Conservation (phyloP, 352 stramenopile genomes). For the Phytophthora pini region DNA sequence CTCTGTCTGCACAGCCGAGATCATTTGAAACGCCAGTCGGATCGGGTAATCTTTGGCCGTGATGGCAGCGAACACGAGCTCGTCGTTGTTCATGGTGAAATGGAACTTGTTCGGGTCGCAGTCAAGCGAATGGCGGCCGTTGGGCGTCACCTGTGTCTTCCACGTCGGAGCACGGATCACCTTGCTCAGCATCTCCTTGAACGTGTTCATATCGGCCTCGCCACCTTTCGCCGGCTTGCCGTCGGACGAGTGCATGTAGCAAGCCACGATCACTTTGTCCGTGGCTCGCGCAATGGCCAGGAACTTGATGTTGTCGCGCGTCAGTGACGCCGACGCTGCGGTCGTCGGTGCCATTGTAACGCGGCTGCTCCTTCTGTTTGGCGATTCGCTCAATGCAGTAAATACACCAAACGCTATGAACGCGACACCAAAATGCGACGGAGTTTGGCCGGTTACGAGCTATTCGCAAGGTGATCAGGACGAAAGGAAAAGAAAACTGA, state of each 20-base stretch:
- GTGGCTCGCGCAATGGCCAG: constrained; percentile 79
- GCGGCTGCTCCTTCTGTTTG: constrained; percentile 8
- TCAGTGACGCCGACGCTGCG: constrained; percentile 50
- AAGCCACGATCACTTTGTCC: constrained; percentile 83
- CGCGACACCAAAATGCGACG: constrained; percentile 10
- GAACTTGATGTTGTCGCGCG: constrained; percentile 87
- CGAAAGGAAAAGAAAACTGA: constrained; percentile 7
- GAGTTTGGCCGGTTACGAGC: constrained; percentile 15
- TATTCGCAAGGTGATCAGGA: constrained; percentile 2
- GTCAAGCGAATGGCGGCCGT: constrained; percentile 86
- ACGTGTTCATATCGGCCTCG: constrained; percentile 64
- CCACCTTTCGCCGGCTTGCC: constrained; percentile 34
- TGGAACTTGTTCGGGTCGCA: constrained; percentile 91
- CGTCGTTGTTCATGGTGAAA: constrained; percentile 90
- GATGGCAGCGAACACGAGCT: constrained; percentile 85
- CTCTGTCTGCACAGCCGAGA: constrained; percentile 76
- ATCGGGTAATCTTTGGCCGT: constrained; percentile 86
- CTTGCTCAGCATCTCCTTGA: constrained; percentile 85
- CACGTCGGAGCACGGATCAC: constrained; percentile 85
- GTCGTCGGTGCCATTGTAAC: constrained; percentile 23
- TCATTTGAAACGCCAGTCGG: constrained; percentile 84
- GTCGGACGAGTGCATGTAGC: constrained; percentile 76
- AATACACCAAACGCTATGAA: constrained; percentile 2
- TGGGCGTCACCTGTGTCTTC: constrained; percentile 88
- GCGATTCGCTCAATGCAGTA: constrained; percentile 26